Evolutionary conservation across 768 basidiomycete species (phyloP).

Genomic region (Melanogaster broomeanus): DNA sequence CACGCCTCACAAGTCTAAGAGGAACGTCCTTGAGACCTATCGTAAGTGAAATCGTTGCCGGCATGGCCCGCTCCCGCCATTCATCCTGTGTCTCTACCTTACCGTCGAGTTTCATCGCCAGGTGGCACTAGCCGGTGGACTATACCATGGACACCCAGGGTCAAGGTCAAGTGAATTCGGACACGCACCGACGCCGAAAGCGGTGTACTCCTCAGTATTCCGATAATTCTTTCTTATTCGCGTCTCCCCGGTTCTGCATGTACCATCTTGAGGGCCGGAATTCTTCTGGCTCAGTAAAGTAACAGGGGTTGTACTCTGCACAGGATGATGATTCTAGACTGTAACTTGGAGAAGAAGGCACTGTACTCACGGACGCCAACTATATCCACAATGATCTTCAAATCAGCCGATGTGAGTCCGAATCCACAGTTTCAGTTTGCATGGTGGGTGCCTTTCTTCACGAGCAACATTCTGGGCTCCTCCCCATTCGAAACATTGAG

Average conservation of each 20-base stretch:
- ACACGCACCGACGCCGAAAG: constrained; percentile 23
- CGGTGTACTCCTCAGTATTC: constrained; percentile 22
- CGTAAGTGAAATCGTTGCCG: constrained; percentile 14
- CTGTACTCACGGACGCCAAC: constrained; percentile 25
- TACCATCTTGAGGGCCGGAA: constrained; percentile 43
- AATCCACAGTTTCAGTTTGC: not conserved
- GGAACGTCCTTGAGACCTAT: constrained; percentile 23
- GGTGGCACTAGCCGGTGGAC: constrained; percentile 2
- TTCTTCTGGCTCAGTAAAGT: constrained; percentile 38
- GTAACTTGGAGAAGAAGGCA: too few relatives aligned
- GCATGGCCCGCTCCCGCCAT: constrained; percentile 24
- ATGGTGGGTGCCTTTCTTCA: too few relatives aligned
- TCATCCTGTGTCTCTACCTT: constrained; percentile 16
- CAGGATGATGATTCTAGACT: not conserved
- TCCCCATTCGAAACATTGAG: too few relatives aligned
- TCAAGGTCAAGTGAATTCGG: not conserved
- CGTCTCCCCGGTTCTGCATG: constrained; percentile 7
- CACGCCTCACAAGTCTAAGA: constrained; percentile 20
- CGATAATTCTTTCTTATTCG: constrained; percentile 3
- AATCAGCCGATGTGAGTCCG: not conserved
- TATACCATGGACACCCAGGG: not conserved
- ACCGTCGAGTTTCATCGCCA: constrained; percentile 21
- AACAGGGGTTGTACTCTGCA: constrained; percentile 38
- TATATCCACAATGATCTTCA: constrained; percentile 20
- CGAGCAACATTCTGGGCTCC: too few relatives aligned